A percentile compares a stretch with the other conserved stretches of the same genome.
These are phyloP conservation scores for Aspergillus udagawae DNA, from an alignment of 2,329 filamentous ascomycete genomes.

Conservation along the genomic window DNA sequence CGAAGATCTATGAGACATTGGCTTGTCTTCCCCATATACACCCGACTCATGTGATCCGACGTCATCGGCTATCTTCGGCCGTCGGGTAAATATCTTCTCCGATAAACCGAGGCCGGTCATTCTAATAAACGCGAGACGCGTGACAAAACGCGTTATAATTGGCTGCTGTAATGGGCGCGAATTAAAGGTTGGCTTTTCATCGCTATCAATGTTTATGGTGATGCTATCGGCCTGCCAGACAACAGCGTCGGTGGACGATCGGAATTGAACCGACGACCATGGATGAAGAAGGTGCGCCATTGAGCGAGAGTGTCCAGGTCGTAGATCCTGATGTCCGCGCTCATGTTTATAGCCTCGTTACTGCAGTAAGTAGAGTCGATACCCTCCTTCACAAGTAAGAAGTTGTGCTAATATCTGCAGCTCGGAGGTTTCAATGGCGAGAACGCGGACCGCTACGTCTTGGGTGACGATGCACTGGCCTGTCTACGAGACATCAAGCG, in stretches of 20 bases:
- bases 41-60: constrained; percentile 19
- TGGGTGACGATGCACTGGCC: constrained; percentile 89
- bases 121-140: constrained; percentile 25
- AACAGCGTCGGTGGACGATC: constrained; percentile 2
- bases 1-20: background rate
- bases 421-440: constrained; percentile 78
- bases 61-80: constrained; percentile 32
- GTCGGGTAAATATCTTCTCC: constrained; percentile 14
- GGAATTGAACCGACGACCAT: constrained; percentile 25
- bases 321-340: constrained; percentile 91
- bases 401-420: constrained; percentile 44
- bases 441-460: constrained; percentile 75
- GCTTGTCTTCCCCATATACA: background rate
- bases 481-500: constrained; percentile 89
- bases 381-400: constrained; percentile 1
- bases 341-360: constrained; percentile 88
- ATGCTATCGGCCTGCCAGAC: background rate
- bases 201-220: background rate
- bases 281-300: constrained; percentile 39
- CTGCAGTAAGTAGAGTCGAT: constrained; percentile 63
- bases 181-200: background rate
- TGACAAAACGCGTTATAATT: constrained; percentile 22
- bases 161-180: constrained; percentile 4
- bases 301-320: constrained; percentile 48
- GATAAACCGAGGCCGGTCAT: constrained; percentile 1